These are phyloP conservation scores for Bruguiera gymnorhiza DNA, from an alignment of 345 rosid genomes.

Conservation along the genomic window DNA sequence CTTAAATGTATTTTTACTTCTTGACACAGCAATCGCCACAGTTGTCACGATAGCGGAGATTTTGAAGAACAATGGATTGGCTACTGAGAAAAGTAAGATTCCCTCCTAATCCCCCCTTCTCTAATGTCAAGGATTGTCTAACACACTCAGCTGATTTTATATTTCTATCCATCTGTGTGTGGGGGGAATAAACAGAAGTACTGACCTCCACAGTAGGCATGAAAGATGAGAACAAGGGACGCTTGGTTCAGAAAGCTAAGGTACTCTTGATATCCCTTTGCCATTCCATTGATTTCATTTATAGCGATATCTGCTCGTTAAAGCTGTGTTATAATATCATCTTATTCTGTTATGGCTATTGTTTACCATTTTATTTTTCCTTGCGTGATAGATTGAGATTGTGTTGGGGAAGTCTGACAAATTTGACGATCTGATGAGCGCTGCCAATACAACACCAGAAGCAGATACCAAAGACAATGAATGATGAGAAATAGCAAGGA, in stretches of 20 bases:
- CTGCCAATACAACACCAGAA: slow-evolving; percentile 24
- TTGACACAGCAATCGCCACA: slow-evolving; percentile 23
- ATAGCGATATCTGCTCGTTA: not conserved
- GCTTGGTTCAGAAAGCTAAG: slow-evolving; percentile 82
- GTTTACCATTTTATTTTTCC: not conserved
- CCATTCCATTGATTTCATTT: not conserved
- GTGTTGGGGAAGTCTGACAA: slow-evolving; percentile 72
- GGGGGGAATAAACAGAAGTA: slow-evolving; percentile 45
- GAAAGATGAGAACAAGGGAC: slow-evolving; percentile 83
- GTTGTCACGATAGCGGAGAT: slow-evolving; percentile 67
- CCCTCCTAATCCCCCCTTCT: not conserved
- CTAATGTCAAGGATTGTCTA: not conserved
- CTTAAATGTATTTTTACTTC: not conserved
- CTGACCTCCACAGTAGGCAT: slow-evolving; percentile 80
- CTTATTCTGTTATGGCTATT: not conserved
- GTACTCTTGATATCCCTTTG: slow-evolving; percentile 21
- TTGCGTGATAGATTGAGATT: slow-evolving; percentile 55
- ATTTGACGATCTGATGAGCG: slow-evolving; percentile 57
- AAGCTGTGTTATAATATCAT: not conserved
- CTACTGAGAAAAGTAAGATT: slow-evolving; percentile 73
- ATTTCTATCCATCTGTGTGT: not conserved
- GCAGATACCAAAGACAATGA: slow-evolving; percentile 29
- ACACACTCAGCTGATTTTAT: not conserved
- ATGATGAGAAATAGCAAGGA: slow-evolving; percentile 15
- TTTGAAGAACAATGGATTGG: slow-evolving; percentile 85